Percentiles rank a stretch among this genome's conserved stretches.
Evolutionary conservation across 108 stramenopile genomes (phyloP).

Genomic region (Aureococcus anophagefferens): DNA sequence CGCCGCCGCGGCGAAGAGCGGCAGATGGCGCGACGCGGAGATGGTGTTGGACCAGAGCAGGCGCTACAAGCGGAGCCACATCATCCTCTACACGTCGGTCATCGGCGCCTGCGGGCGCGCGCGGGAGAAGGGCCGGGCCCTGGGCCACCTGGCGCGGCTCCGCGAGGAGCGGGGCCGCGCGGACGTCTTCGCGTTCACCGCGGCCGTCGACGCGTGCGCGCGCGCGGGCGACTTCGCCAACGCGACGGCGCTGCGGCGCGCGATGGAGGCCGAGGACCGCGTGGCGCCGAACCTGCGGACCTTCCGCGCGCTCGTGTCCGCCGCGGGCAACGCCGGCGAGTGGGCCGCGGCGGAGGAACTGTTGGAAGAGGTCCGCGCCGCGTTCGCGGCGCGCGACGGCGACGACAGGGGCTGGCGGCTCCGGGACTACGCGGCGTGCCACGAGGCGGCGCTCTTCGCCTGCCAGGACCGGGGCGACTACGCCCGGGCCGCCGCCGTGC

Average conservation of each 20-base stretch:
- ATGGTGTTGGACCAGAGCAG: background rate
- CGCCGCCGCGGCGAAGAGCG: background rate
- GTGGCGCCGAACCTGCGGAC: background rate
- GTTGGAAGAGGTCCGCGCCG: background rate
- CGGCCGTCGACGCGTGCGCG: background rate
- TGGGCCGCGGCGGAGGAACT: background rate
- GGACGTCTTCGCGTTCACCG: background rate
- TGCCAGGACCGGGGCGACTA: background rate
- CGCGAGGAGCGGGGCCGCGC: background rate
- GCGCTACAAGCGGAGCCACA: background rate
- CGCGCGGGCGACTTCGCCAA: background rate
- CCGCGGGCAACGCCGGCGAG: background rate
- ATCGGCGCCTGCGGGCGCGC: background rate
- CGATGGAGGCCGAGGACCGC: background rate
- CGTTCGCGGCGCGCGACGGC: no score
- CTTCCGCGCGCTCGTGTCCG: background rate
- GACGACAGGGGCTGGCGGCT: background rate
- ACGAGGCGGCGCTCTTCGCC: background rate
- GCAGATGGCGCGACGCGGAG: background rate
- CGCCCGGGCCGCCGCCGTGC: no score
- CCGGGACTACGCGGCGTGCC: background rate
- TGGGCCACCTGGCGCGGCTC: background rate
- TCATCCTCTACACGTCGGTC: background rate
- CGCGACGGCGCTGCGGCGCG: background rate
- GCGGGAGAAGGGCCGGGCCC: background rate